Percentiles rank a stretch among this genome's conserved stretches.
These are phyloP conservation scores for Medicago arabica DNA, from an alignment of 306 rosid genomes.

Conservation along the genomic window DNA sequence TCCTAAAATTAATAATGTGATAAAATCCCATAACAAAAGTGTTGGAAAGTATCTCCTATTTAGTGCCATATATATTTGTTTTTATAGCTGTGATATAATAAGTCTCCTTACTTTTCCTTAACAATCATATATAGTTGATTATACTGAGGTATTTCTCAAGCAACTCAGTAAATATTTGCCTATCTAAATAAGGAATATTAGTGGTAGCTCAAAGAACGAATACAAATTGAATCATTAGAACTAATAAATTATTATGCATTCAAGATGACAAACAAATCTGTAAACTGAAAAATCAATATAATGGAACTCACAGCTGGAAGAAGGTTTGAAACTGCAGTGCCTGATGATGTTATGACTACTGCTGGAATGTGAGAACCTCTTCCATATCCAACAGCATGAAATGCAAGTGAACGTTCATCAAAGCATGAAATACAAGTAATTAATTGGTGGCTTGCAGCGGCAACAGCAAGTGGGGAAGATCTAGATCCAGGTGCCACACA, in stretches of 20 bases:
- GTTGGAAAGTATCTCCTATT: slow-evolving; percentile 7
- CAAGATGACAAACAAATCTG: neutral
- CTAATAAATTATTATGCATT: slow-evolving; percentile 20
- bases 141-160: neutral
- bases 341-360: slow-evolving; percentile 90
- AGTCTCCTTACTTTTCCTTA: neutral
- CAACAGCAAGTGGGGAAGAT: slow-evolving; percentile 97
- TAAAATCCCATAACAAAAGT: slow-evolving; percentile 8
- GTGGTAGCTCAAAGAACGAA: slow-evolving; percentile 14
- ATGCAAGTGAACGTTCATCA: slow-evolving; percentile 96
- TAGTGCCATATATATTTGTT: neutral
- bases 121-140: neutral
- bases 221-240: slow-evolving; percentile 11
- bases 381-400: slow-evolving; percentile 97
- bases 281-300: slow-evolving; percentile 5
- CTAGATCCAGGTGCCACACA: slow-evolving; percentile 99
- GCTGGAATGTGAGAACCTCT: slow-evolving; percentile 93
- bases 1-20: neutral
- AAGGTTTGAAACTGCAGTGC: slow-evolving; percentile 98
- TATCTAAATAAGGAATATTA: neutral
- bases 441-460: slow-evolving; percentile 84
- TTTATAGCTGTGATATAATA: neutral
- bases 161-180: neutral
- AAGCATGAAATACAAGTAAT: slow-evolving; percentile 81
- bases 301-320: slow-evolving; percentile 89